These are phyloP conservation scores for Vitis hybrid DNA, from an alignment of 177 flowering plant genomes.

Conservation along the genomic window DNA sequence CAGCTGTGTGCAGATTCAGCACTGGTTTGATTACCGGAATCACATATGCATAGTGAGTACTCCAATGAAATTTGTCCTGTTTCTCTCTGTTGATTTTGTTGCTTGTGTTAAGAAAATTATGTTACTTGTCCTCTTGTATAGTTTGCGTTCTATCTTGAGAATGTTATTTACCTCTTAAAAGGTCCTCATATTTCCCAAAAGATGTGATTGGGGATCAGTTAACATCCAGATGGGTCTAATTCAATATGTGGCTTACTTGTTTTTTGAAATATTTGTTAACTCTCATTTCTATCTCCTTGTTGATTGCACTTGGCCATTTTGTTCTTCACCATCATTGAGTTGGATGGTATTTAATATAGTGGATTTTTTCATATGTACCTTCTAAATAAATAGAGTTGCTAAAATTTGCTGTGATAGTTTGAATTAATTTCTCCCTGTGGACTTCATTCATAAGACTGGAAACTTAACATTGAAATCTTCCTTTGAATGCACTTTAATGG, in stretches of 20 bases:
- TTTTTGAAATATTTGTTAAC: too few species aligned
- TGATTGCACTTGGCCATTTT: too few species aligned
- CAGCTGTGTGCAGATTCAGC: slow-evolving; percentile 81
- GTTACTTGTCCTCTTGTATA: neutral
- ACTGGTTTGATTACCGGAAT: slow-evolving; percentile 90
- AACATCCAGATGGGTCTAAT: neutral
- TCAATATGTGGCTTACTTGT: neutral
- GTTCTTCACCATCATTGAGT: neutral
- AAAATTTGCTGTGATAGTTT: slow-evolving; percentile 5
- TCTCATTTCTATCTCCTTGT: too few species aligned
- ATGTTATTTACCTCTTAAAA: neutral
- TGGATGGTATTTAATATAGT: neutral
- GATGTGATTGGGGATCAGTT: neutral
- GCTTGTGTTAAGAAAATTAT: neutral
- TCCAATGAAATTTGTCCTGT: slow-evolving; percentile 12
- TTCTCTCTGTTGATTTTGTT: neutral
- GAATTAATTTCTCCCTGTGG: slow-evolving; percentile 2
- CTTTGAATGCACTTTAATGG: slow-evolving; percentile 61
- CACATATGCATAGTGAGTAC: slow-evolving; percentile 88
- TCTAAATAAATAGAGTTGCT: neutral
- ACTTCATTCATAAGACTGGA: slow-evolving; percentile 22
- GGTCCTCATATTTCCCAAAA: neutral
- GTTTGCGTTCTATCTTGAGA: neutral
- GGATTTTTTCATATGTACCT: neutral
- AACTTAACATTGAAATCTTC: slow-evolving; percentile 48